phyloP scores from a whole-genome alignment of 2,329 filamentous ascomycete species.

The Penicillium sp. region DNA sequence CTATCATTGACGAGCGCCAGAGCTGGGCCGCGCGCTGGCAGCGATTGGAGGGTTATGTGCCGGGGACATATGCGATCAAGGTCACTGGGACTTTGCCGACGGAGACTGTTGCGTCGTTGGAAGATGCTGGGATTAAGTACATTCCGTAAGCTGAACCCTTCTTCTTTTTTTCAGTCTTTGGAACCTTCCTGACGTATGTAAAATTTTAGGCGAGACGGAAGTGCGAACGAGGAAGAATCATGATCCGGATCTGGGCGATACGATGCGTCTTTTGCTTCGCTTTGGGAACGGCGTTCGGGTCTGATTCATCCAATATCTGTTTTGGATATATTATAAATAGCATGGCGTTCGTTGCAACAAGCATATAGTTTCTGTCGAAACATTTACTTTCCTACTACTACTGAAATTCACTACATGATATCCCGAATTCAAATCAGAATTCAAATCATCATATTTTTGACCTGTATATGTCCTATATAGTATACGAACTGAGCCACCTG shows the following conservation, averaged over 20 bases:
- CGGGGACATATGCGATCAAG: slow-evolving; percentile 90
- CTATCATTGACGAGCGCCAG: slow-evolving; percentile 72
- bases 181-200: not conserved
- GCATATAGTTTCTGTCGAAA: not conserved
- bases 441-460: not conserved
- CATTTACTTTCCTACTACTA: not conserved
- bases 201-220: slow-evolving; percentile 41
- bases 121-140: slow-evolving; percentile 59
- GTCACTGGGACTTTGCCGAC: slow-evolving; percentile 73
- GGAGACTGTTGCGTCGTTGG: slow-evolving; percentile 53
- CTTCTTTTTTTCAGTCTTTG: not conserved
- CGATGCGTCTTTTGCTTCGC: not conserved
- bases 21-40: slow-evolving; percentile 99
- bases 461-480: slow-evolving; percentile 6
- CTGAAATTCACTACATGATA: not conserved
- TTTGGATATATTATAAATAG: not conserved
- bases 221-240: slow-evolving; percentile 35
- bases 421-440: not conserved
- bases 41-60: slow-evolving; percentile 80
- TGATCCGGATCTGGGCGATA: not conserved
- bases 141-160: slow-evolving; percentile 47
- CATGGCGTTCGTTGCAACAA: not conserved
- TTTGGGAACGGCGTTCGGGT: not conserved
- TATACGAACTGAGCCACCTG: slow-evolving; percentile 6
- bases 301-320: not conserved